Percentiles rank a stretch among this genome's conserved stretches.
phyloP scores from a whole-genome alignment of 2,329 filamentous ascomycete species.

The Dothideomycetes sp. region DNA sequence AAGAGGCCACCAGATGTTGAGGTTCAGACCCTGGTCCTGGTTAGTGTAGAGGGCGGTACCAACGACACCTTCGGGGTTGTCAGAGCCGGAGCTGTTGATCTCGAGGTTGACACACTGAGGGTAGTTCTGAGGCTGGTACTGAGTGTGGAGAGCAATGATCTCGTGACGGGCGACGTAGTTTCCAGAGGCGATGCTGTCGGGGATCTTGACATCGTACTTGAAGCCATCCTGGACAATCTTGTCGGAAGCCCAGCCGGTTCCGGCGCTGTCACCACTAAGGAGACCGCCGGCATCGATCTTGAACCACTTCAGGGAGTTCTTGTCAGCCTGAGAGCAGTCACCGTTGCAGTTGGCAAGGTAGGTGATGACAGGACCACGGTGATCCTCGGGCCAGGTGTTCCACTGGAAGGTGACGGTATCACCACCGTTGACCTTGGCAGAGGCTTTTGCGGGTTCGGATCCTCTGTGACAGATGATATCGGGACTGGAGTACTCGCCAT shows the following conservation, averaged over 20 bases:
- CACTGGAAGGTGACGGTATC: conserved; percentile 50
- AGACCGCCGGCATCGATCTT: conserved; percentile 54
- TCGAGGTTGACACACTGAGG: conserved; percentile 50
- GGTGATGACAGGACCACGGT: conserved; percentile 55
- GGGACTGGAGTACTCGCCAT: conserved; percentile 16
- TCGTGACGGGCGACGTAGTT: conserved; percentile 53
- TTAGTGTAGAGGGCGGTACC: conserved; percentile 49
- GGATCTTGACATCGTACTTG: conserved; percentile 44
- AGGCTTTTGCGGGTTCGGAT: conserved; percentile 42
- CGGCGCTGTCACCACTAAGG: conserved; percentile 32
- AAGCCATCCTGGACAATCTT: conserved; percentile 40
- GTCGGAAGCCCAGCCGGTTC: conserved; percentile 49
- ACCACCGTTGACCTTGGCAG: conserved; percentile 53
- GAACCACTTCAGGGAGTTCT: conserved; percentile 48
- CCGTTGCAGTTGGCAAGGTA: conserved; percentile 53
- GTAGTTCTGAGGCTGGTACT: conserved; percentile 39
- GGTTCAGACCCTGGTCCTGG: conserved; percentile 47
- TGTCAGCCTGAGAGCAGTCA: conserved; percentile 47
- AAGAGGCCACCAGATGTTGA: conserved; percentile 49
- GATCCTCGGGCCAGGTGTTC: conserved; percentile 56
- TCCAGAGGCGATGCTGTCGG: conserved; percentile 43
- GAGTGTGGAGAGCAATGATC: conserved; percentile 50
- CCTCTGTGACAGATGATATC: conserved; percentile 41
- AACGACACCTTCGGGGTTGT: conserved; percentile 38
- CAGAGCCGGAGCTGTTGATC: conserved; percentile 46